phyloP scores from a whole-genome alignment of 2,329 filamentous ascomycete genomes.

The Scedosporium boydii region DNA sequence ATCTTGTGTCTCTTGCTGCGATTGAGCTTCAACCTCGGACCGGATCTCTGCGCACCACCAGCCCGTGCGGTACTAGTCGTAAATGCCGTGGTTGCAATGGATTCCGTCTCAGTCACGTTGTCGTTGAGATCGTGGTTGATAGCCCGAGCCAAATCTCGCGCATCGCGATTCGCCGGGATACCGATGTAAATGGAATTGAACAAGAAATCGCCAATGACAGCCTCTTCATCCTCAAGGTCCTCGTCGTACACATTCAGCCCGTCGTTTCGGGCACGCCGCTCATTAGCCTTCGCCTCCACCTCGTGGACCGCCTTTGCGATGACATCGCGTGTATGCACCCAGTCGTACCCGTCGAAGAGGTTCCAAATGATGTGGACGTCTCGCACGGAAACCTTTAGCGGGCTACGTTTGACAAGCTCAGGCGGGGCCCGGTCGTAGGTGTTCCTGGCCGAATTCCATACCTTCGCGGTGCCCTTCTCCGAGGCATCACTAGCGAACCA shows the following conservation, averaged over 20 bases:
- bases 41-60: constrained; percentile 26
- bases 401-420: constrained; percentile 52
- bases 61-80: constrained; percentile 47
- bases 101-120: constrained; percentile 78
- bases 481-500: constrained; percentile 45
- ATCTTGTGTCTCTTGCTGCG: constrained; percentile 92
- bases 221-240: constrained; percentile 71
- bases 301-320: constrained; percentile 84
- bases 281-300: constrained; percentile 72
- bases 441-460: constrained; percentile 73
- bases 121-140: constrained; percentile 90
- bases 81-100: constrained; percentile 66
- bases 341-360: constrained; percentile 94
- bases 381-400: constrained; percentile 67
- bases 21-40: constrained; percentile 60
- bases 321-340: constrained; percentile 75
- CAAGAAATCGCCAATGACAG: constrained; percentile 84
- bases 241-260: constrained; percentile 45
- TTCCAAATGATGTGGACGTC: constrained; percentile 97
- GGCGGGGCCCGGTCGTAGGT: constrained; percentile 60
- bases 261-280: constrained; percentile 53
- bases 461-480: constrained; percentile 56
- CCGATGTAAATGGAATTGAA: constrained; percentile 99
- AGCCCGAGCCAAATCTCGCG: constrained; percentile 66
- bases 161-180: constrained; percentile 77